Evolutionary conservation across 1,284 basidiomycete species (phyloP).

Genomic region (Trichosporon coremiiforme): DNA sequence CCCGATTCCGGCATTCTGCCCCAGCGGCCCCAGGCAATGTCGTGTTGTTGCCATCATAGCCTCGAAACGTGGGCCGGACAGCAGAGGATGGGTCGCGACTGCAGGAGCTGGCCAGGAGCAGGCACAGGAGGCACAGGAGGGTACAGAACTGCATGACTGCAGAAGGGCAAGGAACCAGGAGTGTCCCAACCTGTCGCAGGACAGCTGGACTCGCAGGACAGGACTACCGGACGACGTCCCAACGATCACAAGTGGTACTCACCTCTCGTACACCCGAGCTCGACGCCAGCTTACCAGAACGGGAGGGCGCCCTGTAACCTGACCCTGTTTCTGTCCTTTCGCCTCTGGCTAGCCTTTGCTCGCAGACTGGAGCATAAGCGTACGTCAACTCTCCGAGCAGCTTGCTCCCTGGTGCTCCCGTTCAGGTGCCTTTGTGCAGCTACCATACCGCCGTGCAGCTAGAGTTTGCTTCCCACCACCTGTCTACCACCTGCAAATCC

Average conservation of each 20-base stretch:
- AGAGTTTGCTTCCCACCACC: no score
- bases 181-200: no score
- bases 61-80: background rate
- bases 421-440: no score
- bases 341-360: background rate
- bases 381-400: background rate
- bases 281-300: background rate
- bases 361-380: no score
- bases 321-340: conserved; percentile 9
- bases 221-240: no score
- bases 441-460: no score
- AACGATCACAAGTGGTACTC: background rate
- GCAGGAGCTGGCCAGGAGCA: background rate
- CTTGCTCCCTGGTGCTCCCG: background rate
- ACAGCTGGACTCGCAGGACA: background rate
- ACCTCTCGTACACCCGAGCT: background rate
- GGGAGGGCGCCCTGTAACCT: background rate
- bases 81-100: background rate
- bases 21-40: background rate
- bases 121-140: background rate
- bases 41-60: background rate
- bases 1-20: background rate
- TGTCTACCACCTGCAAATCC: no score
- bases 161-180: background rate
- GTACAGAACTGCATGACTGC: no score